Evolutionary conservation across 495 filamentous ascomycete genomes (phyloP).

Genomic region (Trichoderma orchidacearum): DNA sequence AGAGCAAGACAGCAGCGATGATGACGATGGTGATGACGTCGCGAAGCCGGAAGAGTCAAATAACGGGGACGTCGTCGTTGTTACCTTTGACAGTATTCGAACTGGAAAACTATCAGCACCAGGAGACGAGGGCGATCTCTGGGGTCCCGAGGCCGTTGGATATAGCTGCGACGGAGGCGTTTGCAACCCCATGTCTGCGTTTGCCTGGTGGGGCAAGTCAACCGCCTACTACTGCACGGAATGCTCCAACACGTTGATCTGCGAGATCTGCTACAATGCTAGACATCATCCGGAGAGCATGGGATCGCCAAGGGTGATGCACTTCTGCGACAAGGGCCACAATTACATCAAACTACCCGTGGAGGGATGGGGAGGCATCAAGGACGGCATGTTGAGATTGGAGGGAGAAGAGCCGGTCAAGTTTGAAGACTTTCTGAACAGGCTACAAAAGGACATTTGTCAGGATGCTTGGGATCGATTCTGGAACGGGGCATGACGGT

Average conservation of each 20-base stretch:
- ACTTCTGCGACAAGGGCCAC: constrained; percentile 9
- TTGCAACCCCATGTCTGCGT: background rate
- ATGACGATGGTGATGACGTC: background rate
- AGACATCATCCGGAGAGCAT: background rate
- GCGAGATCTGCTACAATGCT: background rate
- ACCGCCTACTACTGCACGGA: background rate
- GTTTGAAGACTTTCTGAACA: constrained; percentile 11
- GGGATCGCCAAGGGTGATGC: background rate
- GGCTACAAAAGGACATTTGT: constrained; percentile 6
- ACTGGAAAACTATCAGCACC: background rate
- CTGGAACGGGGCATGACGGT: constrained; percentile 4
- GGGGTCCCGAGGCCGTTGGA: background rate
- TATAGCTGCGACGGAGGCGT: background rate
- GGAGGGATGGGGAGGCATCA: constrained; percentile 14
- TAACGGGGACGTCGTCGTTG: background rate
- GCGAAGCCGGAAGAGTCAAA: background rate
- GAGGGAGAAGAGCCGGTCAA: constrained; percentile 7
- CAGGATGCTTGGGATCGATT: constrained; percentile 10
- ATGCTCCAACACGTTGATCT: background rate
- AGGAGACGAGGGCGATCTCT: constrained; percentile 3
- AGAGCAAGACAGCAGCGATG: constrained; percentile 4
- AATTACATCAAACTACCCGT: constrained; percentile 12
- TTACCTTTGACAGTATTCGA: background rate
- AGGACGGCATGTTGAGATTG: constrained; percentile 11
- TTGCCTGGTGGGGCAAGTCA: background rate